Evolutionary conservation across 768 basidiomycete genomes (phyloP), one percentile per base, ranked within the genome.

Genomic region (Lepiota venenata): DNA sequence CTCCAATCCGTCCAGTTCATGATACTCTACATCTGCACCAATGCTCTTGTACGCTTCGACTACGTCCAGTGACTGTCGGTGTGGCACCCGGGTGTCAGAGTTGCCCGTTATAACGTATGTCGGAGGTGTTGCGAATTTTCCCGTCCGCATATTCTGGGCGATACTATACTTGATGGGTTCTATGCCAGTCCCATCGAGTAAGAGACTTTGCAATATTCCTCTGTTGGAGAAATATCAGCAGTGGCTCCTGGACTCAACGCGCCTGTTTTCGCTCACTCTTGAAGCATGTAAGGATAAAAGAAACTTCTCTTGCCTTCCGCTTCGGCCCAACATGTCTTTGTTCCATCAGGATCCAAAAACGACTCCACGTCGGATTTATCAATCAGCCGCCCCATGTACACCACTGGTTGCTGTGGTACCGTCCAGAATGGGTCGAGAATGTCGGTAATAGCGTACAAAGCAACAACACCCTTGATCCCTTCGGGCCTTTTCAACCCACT

Each of bases 271-370:
- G 60, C 71, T 42, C 45, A 72, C 71, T 73, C 72, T 60, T 74
- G 73, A 10, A 74, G 62, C 72, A 73, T 74, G 54, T 71, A 74
- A 47, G 57, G 56, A 53, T 74, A 74, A 47, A 72, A 71, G 15
- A 73, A 61, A 21, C 64, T 50, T 25, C 73, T 57, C 36, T 52
- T 56, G 21, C 63, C 66, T 14, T 71, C 67, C 29, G 58, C 11
- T 1, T 63, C 56, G 0, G 66, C 61, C 39, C 48, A 66, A 2
- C 62, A 57, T 9, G 63, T 61, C 56, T 68, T 69, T 29, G 52
- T 46, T 3, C 58, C 60, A 1, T 59, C 41, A 0, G 71, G 69
- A 51, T 73, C 60, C 12, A 71, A 36, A 44, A 69, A 74, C 4
- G 64, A 44, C 14, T 59, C 64, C 7, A 73, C 62, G 46, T 74